phyloP scores from a whole-genome alignment of 2,329 filamentous ascomycete species.

The Verticillium nonalfalfae region DNA sequence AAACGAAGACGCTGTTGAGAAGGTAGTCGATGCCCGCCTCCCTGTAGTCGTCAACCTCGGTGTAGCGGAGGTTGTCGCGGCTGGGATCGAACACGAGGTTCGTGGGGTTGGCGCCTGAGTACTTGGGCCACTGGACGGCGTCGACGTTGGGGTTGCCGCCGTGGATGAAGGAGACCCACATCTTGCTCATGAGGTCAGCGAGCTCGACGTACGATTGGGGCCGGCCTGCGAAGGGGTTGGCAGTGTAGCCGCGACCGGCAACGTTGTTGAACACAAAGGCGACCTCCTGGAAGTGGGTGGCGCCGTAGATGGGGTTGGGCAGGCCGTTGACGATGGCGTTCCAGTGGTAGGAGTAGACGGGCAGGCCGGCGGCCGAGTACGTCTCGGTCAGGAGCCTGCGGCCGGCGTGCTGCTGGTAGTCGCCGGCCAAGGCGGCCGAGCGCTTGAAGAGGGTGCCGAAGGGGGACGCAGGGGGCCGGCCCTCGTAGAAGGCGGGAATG shows the following conservation, averaged over 20 bases:
- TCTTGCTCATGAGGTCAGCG: conserved; percentile 39
- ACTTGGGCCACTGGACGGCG: conserved; percentile 33
- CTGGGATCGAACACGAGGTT: conserved; percentile 46
- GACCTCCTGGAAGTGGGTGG: conserved; percentile 20
- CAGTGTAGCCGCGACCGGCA: conserved; percentile 43
- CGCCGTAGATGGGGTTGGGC: conserved; percentile 12
- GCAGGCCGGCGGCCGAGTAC: conserved; percentile 38
- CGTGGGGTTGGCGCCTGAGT: conserved; percentile 28
- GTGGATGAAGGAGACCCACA: conserved; percentile 45
- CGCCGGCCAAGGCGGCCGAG: conserved; percentile 45
- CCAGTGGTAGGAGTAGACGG: conserved; percentile 49
- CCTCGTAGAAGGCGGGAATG: conserved; percentile 35
- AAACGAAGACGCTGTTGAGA: conserved; percentile 8
- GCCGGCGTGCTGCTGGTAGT: conserved; percentile 47
- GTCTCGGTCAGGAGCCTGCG: conserved; percentile 45
- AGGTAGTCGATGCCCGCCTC: conserved; percentile 32
- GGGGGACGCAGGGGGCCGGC: conserved; percentile 16
- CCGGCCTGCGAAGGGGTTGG: conserved; percentile 33
- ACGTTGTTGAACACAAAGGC: conserved; percentile 43
- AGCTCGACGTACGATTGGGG: conserved; percentile 33
- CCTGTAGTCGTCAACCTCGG: conserved; percentile 38
- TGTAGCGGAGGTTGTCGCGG: conserved; percentile 26
- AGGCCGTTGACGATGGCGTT: conserved; percentile 23
- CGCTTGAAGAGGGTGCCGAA: conserved; percentile 47
- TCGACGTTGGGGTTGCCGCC: conserved; percentile 34